Evolutionary conservation across 2,329 filamentous ascomycete species (phyloP).

Genomic region (Mycosphaerella arachidis): DNA sequence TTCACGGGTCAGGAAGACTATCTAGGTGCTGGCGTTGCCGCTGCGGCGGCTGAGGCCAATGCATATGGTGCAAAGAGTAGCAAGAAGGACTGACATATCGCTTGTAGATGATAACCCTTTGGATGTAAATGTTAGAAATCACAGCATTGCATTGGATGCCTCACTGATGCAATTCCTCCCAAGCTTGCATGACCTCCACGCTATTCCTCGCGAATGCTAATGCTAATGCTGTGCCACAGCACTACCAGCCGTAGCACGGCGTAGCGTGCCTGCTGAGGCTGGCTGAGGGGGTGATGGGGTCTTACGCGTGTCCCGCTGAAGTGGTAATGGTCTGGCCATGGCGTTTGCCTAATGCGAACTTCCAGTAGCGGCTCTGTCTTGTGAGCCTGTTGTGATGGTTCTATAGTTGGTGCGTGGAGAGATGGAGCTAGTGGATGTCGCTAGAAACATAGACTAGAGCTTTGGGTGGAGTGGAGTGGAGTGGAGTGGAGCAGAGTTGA

Average conservation of each 20-base stretch:
- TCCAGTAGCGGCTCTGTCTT: neutral
- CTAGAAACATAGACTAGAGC: neutral
- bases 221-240: neutral
- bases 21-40: slow-evolving; percentile 19
- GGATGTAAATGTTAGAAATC: neutral
- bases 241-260: neutral
- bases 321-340: neutral
- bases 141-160: neutral
- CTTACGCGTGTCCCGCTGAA: neutral
- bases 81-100: slow-evolving; percentile 15
- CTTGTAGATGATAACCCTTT: neutral
- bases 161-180: no score
- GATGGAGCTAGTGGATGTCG: neutral
- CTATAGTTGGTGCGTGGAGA: neutral
- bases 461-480: neutral
- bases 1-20: slow-evolving; percentile 24
- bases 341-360: slow-evolving; percentile 1
- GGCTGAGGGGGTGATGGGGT: neutral
- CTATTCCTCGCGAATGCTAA: neutral
- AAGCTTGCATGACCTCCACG: no score
- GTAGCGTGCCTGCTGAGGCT: neutral
- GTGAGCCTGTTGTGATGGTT: neutral
- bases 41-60: slow-evolving; percentile 19
- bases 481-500: no score
- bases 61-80: slow-evolving; percentile 16